Base-by-base conservation (phyloP, 1,284 basidiomycete genomes). In the Moesziomyces globuligerus region DNA sequence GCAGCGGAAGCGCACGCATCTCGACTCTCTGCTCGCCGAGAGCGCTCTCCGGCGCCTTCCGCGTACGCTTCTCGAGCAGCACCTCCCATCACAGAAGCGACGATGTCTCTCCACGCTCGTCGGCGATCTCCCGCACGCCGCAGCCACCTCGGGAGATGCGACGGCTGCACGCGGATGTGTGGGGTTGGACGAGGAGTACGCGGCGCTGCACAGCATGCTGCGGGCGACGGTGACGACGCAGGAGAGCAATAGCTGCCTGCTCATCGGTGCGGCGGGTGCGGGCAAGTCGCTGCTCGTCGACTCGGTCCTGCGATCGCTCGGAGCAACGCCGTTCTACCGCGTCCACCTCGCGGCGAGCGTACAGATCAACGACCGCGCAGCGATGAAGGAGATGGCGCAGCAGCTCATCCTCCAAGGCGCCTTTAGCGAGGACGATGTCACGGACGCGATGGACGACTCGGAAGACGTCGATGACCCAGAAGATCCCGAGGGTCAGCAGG, bases 351-450 rank as follows among this genome's bases (percentile, higher is more conserved):
- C 73, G 4, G 79, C 59, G 0, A 61, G 65, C 0, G 28, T 80
- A 8, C 74, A 80, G 42, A 55, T 75, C 25, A 79, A 74, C 9
- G 80, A 82, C 32, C 46, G 77, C 9, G 56, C 71, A 1, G 76
- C 76, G 7, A 65, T 82, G 58, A 64, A 76, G 18, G 78, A 76
- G 45, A 74, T 82, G 64, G 79, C 78, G 7, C 64, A 69, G 32
- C 79, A 82, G 46, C 69, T 82, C 11, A 70, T 81, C 29, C 32
- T 64, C 4, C 69, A 72, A 39, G 80, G 78, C 17, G 80, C 79
- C 0, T 68, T 82, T 21, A 47, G 47, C 25, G 64, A 72, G 23
- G 45, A 72, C 3, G 69, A 72, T 28, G 45, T 72, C 2, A 46
- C 43, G 0, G 61, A 66, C 1, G 50, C 48, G 2, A 53, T 68